phyloP scores from a whole-genome alignment of 2,329 filamentous ascomycete species.

The Neopestalotiopsis sp. region DNA sequence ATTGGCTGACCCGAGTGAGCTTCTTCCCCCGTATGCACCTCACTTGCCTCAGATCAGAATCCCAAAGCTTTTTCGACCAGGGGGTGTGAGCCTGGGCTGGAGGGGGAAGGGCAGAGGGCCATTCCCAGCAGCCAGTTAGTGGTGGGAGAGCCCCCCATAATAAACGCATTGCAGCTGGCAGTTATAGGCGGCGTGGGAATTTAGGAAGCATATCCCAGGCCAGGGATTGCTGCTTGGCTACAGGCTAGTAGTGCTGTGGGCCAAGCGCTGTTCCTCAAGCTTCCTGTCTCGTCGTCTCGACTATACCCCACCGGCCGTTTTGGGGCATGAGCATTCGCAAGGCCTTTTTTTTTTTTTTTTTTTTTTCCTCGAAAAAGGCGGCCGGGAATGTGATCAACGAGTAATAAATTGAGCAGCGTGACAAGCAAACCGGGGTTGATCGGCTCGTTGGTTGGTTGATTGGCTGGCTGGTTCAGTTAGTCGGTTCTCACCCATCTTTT shows the following conservation, averaged over 20 bases:
- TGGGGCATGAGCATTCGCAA: background rate
- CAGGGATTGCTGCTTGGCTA: background rate
- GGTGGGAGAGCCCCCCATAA: background rate
- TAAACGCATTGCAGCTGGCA: background rate
- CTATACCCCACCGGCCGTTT: conserved; percentile 1
- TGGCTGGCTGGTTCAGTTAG: background rate
- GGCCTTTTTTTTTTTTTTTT: too few species aligned
- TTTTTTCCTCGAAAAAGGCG: background rate
- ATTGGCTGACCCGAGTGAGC: background rate
- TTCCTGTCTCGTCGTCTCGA: conserved; percentile 13
- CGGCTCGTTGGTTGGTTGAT: too few species aligned
- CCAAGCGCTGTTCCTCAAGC: conserved; percentile 1
- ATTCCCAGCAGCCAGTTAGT: background rate
- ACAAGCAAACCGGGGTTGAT: background rate
- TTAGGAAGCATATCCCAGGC: background rate
- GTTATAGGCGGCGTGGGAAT: background rate
- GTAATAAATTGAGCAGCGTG: background rate
- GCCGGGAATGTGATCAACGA: background rate
- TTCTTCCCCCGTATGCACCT: conserved; percentile 5
- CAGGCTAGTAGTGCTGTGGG: background rate
- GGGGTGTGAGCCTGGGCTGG: background rate
- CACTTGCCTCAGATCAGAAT: conserved; percentile 1
- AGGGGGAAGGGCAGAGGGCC: background rate
- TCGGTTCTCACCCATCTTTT: background rate
- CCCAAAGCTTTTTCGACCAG: conserved; percentile 3